Evolutionary conservation across 768 basidiomycete species (phyloP), one percentile per base, ranked within the genome.

Genomic region (Podaxis carcinomalis): DNA sequence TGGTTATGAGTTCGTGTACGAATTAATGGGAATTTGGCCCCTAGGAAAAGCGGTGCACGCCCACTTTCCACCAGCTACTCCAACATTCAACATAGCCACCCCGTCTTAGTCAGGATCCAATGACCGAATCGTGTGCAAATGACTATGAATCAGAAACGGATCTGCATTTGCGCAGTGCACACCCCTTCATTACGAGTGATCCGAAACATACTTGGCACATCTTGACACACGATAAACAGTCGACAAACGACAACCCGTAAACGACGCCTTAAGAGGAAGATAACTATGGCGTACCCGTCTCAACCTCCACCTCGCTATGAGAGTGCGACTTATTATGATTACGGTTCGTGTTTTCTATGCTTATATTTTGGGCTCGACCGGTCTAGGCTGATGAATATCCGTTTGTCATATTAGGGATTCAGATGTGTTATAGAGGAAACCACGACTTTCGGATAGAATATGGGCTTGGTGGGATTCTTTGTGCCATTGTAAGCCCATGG

Each of bases 401-500:
- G 40, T 42, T 13, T 42, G 13, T 1, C n/a, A 14, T 19, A 3
- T 5, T 25, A 59, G 57, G 57, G 36, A 51, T 51, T 39, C 36
- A 32, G 16, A 51, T 59, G 57, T 59, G 57, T 32, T 7, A 9
- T 21, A 51, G 37, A 19, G 57, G 57, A 51, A 50, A 21, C 6
- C 57, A 59, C 42, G 57, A 59, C 51, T 59, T 19, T 14, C 23
- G 50, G 16, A 40, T 36, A 5, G 50, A 59, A 14, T 59, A 51
- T 51, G 57, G 57, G 11, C 27, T 59, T 7, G 57, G 47, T n/a
- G 57, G 57, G 50, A 59, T 59, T 35, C 49, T 59, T 11, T 59
- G 57, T 40, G 57, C 57, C 9, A 59, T 59, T 39, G 57, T 59
- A 40, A 9, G 57, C 44, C 7, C 13, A 19, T 49, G 9, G 7